Base-by-base conservation (phyloP, 345 rosid species). In the Boechera divaricarpa region DNA sequence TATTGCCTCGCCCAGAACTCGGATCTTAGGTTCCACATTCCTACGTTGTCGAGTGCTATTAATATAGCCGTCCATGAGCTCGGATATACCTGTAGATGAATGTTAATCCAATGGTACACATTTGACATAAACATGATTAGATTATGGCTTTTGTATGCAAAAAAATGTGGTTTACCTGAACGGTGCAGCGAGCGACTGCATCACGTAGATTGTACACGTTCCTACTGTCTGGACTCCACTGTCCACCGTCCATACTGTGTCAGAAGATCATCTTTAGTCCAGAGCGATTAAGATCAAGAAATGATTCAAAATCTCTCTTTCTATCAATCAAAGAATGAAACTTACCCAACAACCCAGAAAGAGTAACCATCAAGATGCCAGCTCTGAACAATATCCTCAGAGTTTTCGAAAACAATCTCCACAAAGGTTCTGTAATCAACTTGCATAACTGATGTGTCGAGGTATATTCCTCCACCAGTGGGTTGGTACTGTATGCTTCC, bases 1-100 rank as follows among this genome's bases (percentile, higher is more conserved):
- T 94, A 94, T 63, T 89, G 98, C 21, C 98, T 80, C 9, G 96
- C 99, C 99, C 98, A 95, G 21, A 86, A 85, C 80, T 95, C 99
- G 0, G 97, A 62, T 79, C 99, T 87, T 62, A 95, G 4, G 88
- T 95, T 85, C 99, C 99, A 95, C 99, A 92, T 92, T 4, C 99
- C 99, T 18, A 87, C 99, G 21, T 95, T 95, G 83, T 95, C 99
- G 0, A 95, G 84, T 45, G 99, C 86, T 28, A 95, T 82, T 59
- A 91, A 88, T 51, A 95, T 87, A 0, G 99, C 98, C 1, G 93
- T 86, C 99, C 99, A 95, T 59, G 98, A 85, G 1, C 73, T 82
- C 3, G 98, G 99, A 76, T 92, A 95, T 0, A 92, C 99, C 99
- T 94, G 88, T 76, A 63, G 1, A 39, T 7, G 55, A 11, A 63